Evolutionary conservation across 2,329 filamentous ascomycete species (phyloP), one percentile per base, ranked within the genome.

Genomic region (Fusarium sp.): DNA sequence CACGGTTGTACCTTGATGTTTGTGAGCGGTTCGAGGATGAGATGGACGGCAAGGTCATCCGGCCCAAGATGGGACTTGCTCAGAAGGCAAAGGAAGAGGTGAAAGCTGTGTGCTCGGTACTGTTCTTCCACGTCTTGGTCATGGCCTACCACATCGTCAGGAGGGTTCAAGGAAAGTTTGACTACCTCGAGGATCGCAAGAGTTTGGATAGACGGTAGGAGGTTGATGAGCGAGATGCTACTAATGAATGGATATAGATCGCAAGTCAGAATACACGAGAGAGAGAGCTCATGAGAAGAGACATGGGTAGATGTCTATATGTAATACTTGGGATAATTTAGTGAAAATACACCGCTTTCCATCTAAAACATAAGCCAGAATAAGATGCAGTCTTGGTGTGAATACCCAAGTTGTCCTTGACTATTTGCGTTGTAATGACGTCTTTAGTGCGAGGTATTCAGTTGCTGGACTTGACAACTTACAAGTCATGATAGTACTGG

Each of bases 1-100:
- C 94, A 1, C 88, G 88, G 79, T 82, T 88, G 73, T 96, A 91
- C 78, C 80, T 91, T 27, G 88, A 92, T 52, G 87, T 94, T 2
- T 90, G 89, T 71, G 78, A 86, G 56, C 76, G 82, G 50, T 80
- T 73, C 61, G 81, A 83, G 71, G 79, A 83, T 47, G 81, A 83
- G 69, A 69, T 79, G 52, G 81, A 82, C 40, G 80, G 77, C 6
- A 76, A 69, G 63, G 17, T 68, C 15, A 43, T 63, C 37, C 64
- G 59, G 43, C 61, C 65, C 37, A 37, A 61, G 35, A 63, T 57
- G 22, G 59, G 72, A 6, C 33, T 79, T 15, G 17, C 73, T 7
- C 40, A 69, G 45, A 68, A 64, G 43, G 61, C 75, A 17, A 63
- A 62, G 15, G 66, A 69, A 5, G 63, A 70, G 2, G 69, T 76